Percentiles rank a stretch among this genome's conserved stretches.
Evolutionary conservation across 805 yeast genomes (phyloP).

Genomic region (Starmerella riodocensis): DNA sequence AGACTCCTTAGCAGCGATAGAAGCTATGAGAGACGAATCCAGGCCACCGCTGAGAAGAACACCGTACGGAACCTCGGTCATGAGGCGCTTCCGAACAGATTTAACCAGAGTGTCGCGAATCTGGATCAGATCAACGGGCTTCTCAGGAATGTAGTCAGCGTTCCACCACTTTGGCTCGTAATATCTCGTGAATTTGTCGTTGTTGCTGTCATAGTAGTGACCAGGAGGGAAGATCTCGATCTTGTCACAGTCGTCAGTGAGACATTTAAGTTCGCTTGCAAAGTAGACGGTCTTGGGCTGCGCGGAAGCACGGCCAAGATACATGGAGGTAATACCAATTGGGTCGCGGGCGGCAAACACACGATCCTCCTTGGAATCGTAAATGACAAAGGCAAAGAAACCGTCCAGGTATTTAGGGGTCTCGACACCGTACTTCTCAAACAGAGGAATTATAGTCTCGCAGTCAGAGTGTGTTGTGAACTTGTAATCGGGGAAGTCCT

Average conservation of each 20-base stretch:
- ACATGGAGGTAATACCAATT: constrained; percentile 89
- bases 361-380: constrained; percentile 74
- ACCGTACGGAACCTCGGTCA: constrained; percentile 99
- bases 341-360: constrained; percentile 97
- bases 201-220: constrained; percentile 82
- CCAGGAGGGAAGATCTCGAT: constrained; percentile 97
- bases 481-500: constrained; percentile 53
- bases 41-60: constrained; percentile 94
- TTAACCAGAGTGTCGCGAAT: constrained; percentile 75
- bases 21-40: constrained; percentile 90
- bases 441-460: constrained; percentile 92
- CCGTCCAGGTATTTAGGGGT: constrained; percentile 93
- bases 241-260: constrained; percentile 86
- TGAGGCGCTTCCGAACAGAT: constrained; percentile 96
- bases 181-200: constrained; percentile 77
- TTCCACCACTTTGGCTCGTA: constrained; percentile 95
- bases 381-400: constrained; percentile 91
- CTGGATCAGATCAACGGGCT: constrained; percentile 55
- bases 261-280: constrained; percentile 88
- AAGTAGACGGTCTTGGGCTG: constrained; percentile 70
- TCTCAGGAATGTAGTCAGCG: constrained; percentile 56
- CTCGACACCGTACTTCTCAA: constrained; percentile 71
- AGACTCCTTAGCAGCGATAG: constrained; percentile 96
- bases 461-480: constrained; percentile 87
- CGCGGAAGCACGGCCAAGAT: constrained; percentile 71